Base-by-base conservation (phyloP, 2,329 filamentous ascomycete species). In the Monilinia laxa region DNA sequence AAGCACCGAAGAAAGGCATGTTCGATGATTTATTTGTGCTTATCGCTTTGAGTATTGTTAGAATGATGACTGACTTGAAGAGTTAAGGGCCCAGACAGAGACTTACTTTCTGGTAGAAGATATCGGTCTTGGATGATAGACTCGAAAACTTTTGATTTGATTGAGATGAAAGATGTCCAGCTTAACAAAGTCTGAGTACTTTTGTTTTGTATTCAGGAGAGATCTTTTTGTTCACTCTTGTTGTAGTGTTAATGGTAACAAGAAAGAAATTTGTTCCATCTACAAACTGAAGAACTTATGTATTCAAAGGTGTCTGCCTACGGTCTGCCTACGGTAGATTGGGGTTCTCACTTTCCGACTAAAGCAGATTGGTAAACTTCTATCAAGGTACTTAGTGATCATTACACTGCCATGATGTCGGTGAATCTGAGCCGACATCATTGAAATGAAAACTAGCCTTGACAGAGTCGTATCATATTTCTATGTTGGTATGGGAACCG, bases 11-110 rank as follows among this genome's bases (percentile, higher is more conserved):
- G n/a, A 28, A 20, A 51, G 28, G 12, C 58, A 62, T 51, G 9
- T 51, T 52, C 12, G n/a, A 7, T 51, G 14, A 20, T 25, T 2
- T 3, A 10, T 7, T 20, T 35, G 2, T 0, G 14, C 20, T 38
- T 35, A 1, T 25, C 28, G 51, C 31, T 60, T 45, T 20, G n/a
- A 1, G 38, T 38, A 4, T 4, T 51, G 10, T 47, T 14, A 20
- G 9, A 1, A 45, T 9, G 2, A 10, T 16, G 5, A 20, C 3
- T 18, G 2, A 31, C 2, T 25, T 20, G 0, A 1, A 7, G 25
- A 7, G 9, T 5, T 16, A 14, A 14, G 3, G 1, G 9, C 35
- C 23, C 10, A 38, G 5, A 10, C 10, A 38, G 5, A 16, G 4
- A 38, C 28, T 23, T 23, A 20, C 2, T 51, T 38, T 38, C 6